phyloP scores from a whole-genome alignment of 2,329 filamentous ascomycete species.

The Pseudopyrenochaeta lycopersici region DNA sequence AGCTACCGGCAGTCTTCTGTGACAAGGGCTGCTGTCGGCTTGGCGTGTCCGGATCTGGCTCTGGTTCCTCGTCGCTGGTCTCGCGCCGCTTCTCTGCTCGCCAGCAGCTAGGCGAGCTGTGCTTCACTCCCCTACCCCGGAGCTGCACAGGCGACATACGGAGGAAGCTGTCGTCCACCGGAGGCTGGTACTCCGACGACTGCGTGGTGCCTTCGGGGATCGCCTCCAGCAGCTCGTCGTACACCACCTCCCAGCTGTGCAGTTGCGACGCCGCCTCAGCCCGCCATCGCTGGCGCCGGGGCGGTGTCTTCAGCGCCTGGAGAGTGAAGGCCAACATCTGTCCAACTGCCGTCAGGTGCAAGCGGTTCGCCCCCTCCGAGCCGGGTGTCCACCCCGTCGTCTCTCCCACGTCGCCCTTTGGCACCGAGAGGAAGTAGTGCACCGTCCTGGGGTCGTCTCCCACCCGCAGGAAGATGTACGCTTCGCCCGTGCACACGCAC shows the following conservation, averaged over 20 bases:
- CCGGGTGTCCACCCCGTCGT: slow-evolving; percentile 17
- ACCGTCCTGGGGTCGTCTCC: slow-evolving; percentile 13
- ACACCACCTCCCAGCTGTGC: slow-evolving; percentile 21
- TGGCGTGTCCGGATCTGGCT: slow-evolving; percentile 5
- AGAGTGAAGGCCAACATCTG: slow-evolving; percentile 27
- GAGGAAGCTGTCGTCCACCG: slow-evolving; percentile 12
- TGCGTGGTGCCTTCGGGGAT: slow-evolving; percentile 20
- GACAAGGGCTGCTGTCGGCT: slow-evolving; percentile 1
- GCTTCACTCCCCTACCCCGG: slow-evolving; percentile 4
- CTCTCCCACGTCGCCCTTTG: slow-evolving; percentile 36
- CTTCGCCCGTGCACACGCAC: slow-evolving; percentile 54
- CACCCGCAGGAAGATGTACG: slow-evolving; percentile 56
- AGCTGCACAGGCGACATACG: slow-evolving; percentile 24
- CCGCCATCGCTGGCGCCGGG: slow-evolving; percentile 12
- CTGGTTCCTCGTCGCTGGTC: slow-evolving; percentile 14
- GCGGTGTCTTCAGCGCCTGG: slow-evolving; percentile 12
- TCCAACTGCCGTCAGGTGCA: slow-evolving; percentile 22
- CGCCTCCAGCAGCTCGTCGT: slow-evolving; percentile 18
- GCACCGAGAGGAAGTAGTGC: slow-evolving; percentile 45
- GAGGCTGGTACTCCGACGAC: slow-evolving; percentile 23
- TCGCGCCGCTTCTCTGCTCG: slow-evolving; percentile 8
- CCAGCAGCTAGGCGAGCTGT: slow-evolving; percentile 10
- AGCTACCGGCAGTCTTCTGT: background rate
- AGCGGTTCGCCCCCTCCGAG: slow-evolving; percentile 9
- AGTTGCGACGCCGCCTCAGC: slow-evolving; percentile 8